A percentile compares a stretch with the other conserved stretches of the same genome.
phyloP scores from a whole-genome alignment of 2,329 filamentous ascomycete genomes.

The Aspergillus sp. region DNA sequence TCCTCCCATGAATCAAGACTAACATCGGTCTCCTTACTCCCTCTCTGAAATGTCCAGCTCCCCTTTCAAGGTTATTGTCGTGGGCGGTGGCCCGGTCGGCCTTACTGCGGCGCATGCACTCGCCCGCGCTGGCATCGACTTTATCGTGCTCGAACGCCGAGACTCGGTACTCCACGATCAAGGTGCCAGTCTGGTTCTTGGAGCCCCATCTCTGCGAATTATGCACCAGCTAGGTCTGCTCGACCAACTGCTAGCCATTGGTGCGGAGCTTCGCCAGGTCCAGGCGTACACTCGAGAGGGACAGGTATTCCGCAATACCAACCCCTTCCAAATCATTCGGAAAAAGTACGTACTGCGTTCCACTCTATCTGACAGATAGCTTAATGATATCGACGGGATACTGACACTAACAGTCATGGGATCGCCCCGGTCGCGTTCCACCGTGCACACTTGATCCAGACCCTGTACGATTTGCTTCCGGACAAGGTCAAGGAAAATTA shows the following conservation, averaged over 20 bases:
- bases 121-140: conserved; percentile 33
- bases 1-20: background rate
- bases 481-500: background rate
- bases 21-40: too few species aligned
- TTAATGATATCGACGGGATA: background rate
- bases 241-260: background rate
- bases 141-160: conserved; percentile 36
- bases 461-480: conserved; percentile 16
- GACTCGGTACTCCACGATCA: conserved; percentile 26
- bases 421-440: conserved; percentile 13
- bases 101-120: conserved; percentile 20
- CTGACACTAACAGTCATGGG: conserved; percentile 11
- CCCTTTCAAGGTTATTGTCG: conserved; percentile 28
- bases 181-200: conserved; percentile 33
- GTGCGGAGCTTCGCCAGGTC: background rate
- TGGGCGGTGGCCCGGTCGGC: conserved; percentile 24
- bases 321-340: background rate
- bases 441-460: conserved; percentile 15
- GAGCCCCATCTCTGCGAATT: conserved; percentile 24
- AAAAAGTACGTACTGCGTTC: conserved; percentile 1
- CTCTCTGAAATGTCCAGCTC: conserved; percentile 40
- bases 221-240: conserved; percentile 6
- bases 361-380: too few species aligned
- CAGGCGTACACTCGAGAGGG: background rate
- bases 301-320: background rate